Evolutionary conservation across 2,329 filamentous ascomycete species (phyloP), one percentile per base, ranked within the genome.

Genomic region (Thelonectria olida): DNA sequence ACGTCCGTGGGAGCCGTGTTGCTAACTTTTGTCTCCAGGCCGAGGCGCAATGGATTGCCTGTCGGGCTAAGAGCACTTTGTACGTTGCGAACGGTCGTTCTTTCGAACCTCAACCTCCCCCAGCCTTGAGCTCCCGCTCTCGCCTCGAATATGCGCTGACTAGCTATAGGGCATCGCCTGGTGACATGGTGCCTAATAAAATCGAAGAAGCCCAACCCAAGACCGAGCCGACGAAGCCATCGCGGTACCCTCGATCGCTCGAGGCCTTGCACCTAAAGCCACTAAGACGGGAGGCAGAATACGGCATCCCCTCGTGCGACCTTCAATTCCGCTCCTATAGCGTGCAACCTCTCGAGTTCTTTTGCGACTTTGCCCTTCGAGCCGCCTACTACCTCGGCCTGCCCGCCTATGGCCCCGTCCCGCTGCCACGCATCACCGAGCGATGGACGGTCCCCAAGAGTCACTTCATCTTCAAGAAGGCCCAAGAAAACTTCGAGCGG

Each of bases 391-490:
- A 95, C 80, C 88, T 97, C 41, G 88, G 91, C 17, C 88, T 99
- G 2, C 91, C 93, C 9, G 93, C 93, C 3, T 91, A 87, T 47
- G 96, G 96, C 0, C 94, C 96, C 6, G 84, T 96, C 6, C 93
- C 95, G 10, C 82, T 99, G 17, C 96, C 96, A 1, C 88, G 90
- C 59, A 93, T 95, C 66, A 91, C 87, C 15, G 92, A 99, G 82
- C 88, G 94, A 71, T 99, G 96, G 96, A 98, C 96, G 1, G 93
- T 98, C 2, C 93, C 93, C 9, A 87, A 88, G 72, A 88, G 88
- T 73, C 91, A 92, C 76, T 99, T 99, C 82, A 92, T 97, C 67
- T 92, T 93, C 83, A 99, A 98, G 81, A 99, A 99, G 81, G 90
- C 88, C 36, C 94, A 99, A 79, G 96, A 99, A 81, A 99, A 99